phyloP scores from a whole-genome alignment of 2,329 filamentous ascomycete species.

The Penicillium sp. region DNA sequence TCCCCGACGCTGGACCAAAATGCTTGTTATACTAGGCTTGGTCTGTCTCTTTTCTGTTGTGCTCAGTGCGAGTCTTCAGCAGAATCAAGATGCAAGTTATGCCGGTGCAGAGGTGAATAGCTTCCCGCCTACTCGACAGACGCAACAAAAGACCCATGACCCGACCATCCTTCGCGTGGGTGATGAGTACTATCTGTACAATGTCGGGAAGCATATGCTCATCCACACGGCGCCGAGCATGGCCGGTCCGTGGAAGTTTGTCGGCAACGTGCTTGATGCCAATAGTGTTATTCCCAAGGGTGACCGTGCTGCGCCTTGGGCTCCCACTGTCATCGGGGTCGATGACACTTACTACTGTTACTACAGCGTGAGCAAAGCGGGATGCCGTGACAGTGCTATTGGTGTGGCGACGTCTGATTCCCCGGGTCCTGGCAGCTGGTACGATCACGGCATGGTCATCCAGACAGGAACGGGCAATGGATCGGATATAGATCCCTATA shows the following conservation, averaged over 20 bases:
- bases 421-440: constrained; percentile 31
- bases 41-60: constrained; percentile 16
- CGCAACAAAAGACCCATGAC: constrained; percentile 29
- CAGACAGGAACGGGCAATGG: constrained; percentile 30
- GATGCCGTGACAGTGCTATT: constrained; percentile 57
- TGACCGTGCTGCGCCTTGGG: constrained; percentile 40
- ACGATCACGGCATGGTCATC: constrained; percentile 34
- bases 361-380: constrained; percentile 59
- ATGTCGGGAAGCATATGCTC: constrained; percentile 29
- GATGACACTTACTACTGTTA: constrained; percentile 58
- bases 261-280: constrained; percentile 26
- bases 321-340: constrained; percentile 56
- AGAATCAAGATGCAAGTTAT: constrained; percentile 5
- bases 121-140: constrained; percentile 21
- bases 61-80: constrained; percentile 11
- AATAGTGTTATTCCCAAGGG: constrained; percentile 33
- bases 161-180: constrained; percentile 28
- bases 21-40: constrained; percentile 17
- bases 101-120: constrained; percentile 5
- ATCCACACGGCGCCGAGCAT: constrained; percentile 28
- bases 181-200: constrained; percentile 29
- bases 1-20: constrained; percentile 22
- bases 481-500: constrained; percentile 29
- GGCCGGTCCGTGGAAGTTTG: constrained; percentile 29
- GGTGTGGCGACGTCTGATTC: constrained; percentile 50